These are phyloP conservation scores for Ganoderma lingzhi DNA, from an alignment of 1,284 basidiomycete species.

Conservation along the genomic window DNA sequence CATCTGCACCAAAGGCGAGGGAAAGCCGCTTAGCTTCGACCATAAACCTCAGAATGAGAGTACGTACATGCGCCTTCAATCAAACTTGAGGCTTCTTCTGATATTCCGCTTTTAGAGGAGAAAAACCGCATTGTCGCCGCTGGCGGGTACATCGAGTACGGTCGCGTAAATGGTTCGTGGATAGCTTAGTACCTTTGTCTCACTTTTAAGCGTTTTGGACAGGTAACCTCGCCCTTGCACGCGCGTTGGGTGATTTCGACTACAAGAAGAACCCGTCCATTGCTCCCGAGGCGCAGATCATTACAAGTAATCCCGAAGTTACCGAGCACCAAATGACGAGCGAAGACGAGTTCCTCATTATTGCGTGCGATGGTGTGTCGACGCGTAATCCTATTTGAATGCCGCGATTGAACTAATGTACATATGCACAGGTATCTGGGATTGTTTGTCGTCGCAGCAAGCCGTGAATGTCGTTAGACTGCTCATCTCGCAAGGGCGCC, in stretches of 20 bases:
- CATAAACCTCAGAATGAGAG: slow-evolving; percentile 95
- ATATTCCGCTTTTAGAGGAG: slow-evolving; percentile 63
- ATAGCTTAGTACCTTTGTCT: slow-evolving; percentile 13
- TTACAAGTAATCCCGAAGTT: slow-evolving; percentile 96
- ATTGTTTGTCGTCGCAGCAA: slow-evolving; percentile 94
- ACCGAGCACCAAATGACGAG: slow-evolving; percentile 81
- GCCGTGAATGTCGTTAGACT: slow-evolving; percentile 91
- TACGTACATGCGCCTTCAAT: slow-evolving; percentile 45
- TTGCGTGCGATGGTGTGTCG: slow-evolving; percentile 94
- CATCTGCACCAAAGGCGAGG: slow-evolving; percentile 87
- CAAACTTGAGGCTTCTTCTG: slow-evolving; percentile 11
- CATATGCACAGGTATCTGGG: slow-evolving; percentile 88
- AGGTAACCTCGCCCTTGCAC: slow-evolving; percentile 96
- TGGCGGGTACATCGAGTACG: slow-evolving; percentile 98
- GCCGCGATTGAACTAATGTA: slow-evolving; percentile 16
- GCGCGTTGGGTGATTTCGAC: slow-evolving; percentile 98
- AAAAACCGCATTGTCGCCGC: slow-evolving; percentile 88
- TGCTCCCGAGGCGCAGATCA: slow-evolving; percentile 90
- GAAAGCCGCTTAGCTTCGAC: slow-evolving; percentile 90
- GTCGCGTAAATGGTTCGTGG: slow-evolving; percentile 91
- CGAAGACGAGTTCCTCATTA: slow-evolving; percentile 95
- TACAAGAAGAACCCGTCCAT: slow-evolving; percentile 95
- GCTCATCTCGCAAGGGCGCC: slow-evolving; percentile 83
- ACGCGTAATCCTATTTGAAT: not conserved
- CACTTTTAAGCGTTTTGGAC: slow-evolving; percentile 23